Evolutionary conservation across 2,329 filamentous ascomycete species (phyloP), one percentile per base, ranked within the genome.

Genomic region (Coleophoma eucalyptorum): DNA sequence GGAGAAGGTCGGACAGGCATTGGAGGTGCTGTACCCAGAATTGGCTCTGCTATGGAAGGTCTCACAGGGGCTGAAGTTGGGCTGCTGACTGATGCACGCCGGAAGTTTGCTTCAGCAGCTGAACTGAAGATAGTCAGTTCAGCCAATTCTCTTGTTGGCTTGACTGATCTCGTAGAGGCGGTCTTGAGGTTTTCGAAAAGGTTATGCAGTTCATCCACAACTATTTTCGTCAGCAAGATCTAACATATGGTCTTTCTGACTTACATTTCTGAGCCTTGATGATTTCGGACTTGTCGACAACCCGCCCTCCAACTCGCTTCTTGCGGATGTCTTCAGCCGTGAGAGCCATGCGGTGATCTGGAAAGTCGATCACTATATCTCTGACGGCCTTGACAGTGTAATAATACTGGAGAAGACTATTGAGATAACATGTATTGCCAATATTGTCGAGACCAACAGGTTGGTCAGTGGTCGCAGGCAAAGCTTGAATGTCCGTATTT

Each of bases 361-460:
- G 83, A 58, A 89, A 90, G 46, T 90, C 76, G 51, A 95, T 75
- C 3, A 97, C 84, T 57, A 97, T 80, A 5, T 94, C 80, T 46
- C 93, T 83, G 31, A 97, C 76, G 2, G 89, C 84, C 54, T 84
- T 86, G 50, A 97, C 82, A 0, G 92, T 95, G 66, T 96, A 97
- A 58, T 97, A 87, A 65, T 96, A 97, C 62, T 99, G 94, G 10
- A 99, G 76, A 45, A 99, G 80, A 69, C 93, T 97, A 73, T 99
- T 99, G 49, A 99, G 78, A 63, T 99, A 99, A 67, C 94, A 99
- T 0, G 95, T 99, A 63, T 99, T 99, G 52, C 94, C 92, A 51
- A 97, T 96, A 60, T 97, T 99, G 56, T 85, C 81, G 5, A 97
- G 78, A 0, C 94, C 94, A 19, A 96, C 89, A 0, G 94, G 94